A percentile compares a stretch with the other conserved stretches of the same genome.
phyloP scores from a whole-genome alignment of 306 rosid species.

The Prunus mume region DNA sequence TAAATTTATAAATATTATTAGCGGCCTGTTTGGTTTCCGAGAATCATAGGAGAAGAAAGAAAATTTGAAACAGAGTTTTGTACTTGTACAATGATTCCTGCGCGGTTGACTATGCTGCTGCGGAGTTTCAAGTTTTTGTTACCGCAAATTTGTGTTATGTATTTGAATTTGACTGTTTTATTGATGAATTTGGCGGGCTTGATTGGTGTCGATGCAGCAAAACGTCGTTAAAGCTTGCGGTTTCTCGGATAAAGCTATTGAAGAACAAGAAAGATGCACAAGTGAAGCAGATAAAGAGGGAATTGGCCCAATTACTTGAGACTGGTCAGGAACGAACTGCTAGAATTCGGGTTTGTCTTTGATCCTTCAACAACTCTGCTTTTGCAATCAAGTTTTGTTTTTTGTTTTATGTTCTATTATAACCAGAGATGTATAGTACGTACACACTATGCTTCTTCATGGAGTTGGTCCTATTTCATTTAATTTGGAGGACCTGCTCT shows the following conservation, averaged over 20 bases:
- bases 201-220: conserved; percentile 57
- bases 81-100: not conserved
- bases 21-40: conserved; percentile 24
- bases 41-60: not conserved
- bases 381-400: not conserved
- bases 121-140: not conserved
- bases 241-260: conserved; percentile 76
- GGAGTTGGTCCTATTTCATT: not conserved
- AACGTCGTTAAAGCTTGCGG: conserved; percentile 81
- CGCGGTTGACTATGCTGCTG: not conserved
- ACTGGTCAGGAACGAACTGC: conserved; percentile 84
- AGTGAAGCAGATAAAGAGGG: conserved; percentile 66
- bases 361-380: not conserved
- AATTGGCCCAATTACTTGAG: conserved; percentile 75
- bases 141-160: not conserved
- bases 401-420: not conserved
- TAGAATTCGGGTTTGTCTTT: conserved; percentile 59
- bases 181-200: conserved; percentile 9
- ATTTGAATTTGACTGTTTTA: conserved; percentile 13
- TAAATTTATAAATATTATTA: not conserved
- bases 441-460: not conserved
- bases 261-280: conserved; percentile 79
- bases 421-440: too few species aligned
- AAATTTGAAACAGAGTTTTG: not conserved
- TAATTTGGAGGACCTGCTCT: not conserved